Base-by-base conservation (phyloP, 352 stramenopile genomes). In the Phytophthora constricta region DNA sequence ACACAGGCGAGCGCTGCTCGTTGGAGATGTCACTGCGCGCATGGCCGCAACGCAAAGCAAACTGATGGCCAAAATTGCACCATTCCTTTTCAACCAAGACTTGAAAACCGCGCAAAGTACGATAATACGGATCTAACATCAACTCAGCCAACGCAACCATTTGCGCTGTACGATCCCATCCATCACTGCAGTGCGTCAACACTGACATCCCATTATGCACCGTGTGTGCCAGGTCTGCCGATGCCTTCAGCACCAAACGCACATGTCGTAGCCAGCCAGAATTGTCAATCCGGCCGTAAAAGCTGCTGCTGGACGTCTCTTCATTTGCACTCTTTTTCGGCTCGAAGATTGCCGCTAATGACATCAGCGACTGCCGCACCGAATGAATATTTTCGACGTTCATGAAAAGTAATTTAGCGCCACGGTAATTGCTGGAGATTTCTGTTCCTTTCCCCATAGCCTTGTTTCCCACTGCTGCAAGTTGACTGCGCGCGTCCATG, bases 361-460 rank as follows among this genome's bases (percentile, higher is more conserved):
- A 93, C 65, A 95, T 73, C 28, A 99, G 92, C 8, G 91, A 93
- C 69, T 99, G 90, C 7, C 98, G 93, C 33, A 99, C 96, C 9
- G 91, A 77, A 79, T 99, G 97, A 67, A 99, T 99, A 73, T 99
- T 99, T 17, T 97, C 95, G 72, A 99, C 98, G 55, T 98, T 98
- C 86, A 98, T 97, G 77, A 99, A 99, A 20, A 94, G 84, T 22
- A 99, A 80, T 10, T 97, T 98, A 10, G 88, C 81, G 5, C 95
- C 90, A 11, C 84, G 79, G 78, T 99, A 99, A 76, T 98, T 97
- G 62, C 90, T 93, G 3, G 90, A 87, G 74, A 98, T 98, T 74
- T 99, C 97, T 4, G 97, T 98, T 34, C 96, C 96, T 80, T 97
- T 98, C 61, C 97, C 91, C 80, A 98, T 74, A 53, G 98, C 85